Percentiles rank a stretch among this genome's conserved stretches.
Conservation (phyloP, 495 filamentous ascomycete species). For the Penicillium argentinense region DNA sequence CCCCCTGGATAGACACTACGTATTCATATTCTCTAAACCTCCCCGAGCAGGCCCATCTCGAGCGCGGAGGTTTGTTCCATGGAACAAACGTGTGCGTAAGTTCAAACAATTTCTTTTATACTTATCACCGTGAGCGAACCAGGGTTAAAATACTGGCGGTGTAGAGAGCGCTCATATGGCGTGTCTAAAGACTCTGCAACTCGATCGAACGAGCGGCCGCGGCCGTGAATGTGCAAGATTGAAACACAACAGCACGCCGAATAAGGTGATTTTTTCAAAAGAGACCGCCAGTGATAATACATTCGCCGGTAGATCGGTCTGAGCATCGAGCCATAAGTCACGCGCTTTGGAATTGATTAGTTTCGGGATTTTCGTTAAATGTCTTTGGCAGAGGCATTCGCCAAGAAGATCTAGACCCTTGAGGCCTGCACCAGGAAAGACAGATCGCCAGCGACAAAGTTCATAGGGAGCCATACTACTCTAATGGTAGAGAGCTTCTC, state of each 20-base stretch:
- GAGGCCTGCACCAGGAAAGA: slow-evolving; percentile 46
- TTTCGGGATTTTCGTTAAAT: no score
- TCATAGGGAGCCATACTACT: slow-evolving; percentile 45
- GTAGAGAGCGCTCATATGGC: slow-evolving; percentile 55
- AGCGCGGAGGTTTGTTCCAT: no score
- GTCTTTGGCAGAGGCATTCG: no score
- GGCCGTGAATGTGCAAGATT: slow-evolving; percentile 28
- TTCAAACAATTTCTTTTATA: no score
- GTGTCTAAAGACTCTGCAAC: slow-evolving; percentile 43
- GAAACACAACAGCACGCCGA: slow-evolving; percentile 44
- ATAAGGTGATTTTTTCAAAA: slow-evolving; percentile 54
- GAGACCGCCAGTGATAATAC: slow-evolving; percentile 47
- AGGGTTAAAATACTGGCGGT: slow-evolving; percentile 53
- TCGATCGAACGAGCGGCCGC: slow-evolving; percentile 23
- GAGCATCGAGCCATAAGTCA: slow-evolving; percentile 30
- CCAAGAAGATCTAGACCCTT: no score
- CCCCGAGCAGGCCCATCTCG: no score
- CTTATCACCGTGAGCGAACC: slow-evolving; percentile 56
- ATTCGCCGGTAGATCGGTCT: slow-evolving; percentile 18
- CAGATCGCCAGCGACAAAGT: slow-evolving; percentile 36
- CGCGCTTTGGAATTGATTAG: slow-evolving; percentile 24
- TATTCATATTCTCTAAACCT: no score
- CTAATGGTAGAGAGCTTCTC: slow-evolving; percentile 39
- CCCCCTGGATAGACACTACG: no score
- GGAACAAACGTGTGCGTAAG: no score